Evolutionary conservation across 139 green algal genomes (phyloP), one percentile per base, ranked within the genome.

Genomic region (Diplosphaera chodatii): DNA sequence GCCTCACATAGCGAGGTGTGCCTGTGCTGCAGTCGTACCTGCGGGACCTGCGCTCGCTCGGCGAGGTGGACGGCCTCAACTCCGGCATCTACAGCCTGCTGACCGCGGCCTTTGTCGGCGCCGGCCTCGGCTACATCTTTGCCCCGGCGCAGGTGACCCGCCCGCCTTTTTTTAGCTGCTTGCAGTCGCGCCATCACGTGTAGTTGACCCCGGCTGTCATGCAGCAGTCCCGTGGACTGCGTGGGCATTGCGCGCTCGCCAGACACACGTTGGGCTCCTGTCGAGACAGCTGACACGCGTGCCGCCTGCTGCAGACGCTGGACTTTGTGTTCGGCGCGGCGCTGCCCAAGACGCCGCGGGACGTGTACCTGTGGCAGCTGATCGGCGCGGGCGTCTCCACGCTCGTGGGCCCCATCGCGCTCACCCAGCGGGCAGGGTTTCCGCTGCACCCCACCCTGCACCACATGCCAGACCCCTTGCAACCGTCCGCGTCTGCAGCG

Each of bases 311-410:
- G 37, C 29, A 55, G 27, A 76, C 63, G 18, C 37, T 71, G 71
- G 55, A 55, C 27, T 27, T 31, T 23, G 55, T 76, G 2, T 56
- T 76, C 32, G 71, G 71, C 29, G 33, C 37, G 4, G 23, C 40
- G 31, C 40, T 37, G 28, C 37, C 48, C 1, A 70, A 71, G 40
- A 55, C 63, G 15, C 28, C 67, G 27, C 28, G 48, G 22, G 64
- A 70, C 23, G 23, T 56, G 10, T 65, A 55, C 21, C 40, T 76
- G 29, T 76, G 71, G 71, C 71, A 76, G 63, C 37, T 76, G 5
- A 70, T 71, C 27, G 71, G 71, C 21, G 63, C 64, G n/a, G 41
- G 40, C 64, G 40, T 76, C 55, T 63, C 71, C 40, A 76, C 71
- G 20, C 41, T 56, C 29, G 30, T 76, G 6, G 71, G 40, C 40